Conservation (phyloP, 805 yeast species). For the Hyphopichia homilentoma region DNA sequence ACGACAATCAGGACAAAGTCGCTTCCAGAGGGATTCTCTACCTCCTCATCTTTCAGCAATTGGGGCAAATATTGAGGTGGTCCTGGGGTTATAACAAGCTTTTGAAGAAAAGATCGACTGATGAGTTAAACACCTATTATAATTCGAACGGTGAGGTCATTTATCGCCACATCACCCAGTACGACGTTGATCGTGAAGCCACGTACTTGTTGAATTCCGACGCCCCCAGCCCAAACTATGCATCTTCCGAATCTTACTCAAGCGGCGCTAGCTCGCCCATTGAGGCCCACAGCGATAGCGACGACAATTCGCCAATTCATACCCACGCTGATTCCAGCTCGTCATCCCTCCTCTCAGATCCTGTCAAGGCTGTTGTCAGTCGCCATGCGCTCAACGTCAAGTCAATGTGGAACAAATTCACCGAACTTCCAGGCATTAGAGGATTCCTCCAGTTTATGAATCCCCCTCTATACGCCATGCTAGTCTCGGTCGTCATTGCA, state of each 20-base stretch:
- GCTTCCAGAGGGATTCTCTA: constrained; percentile 78
- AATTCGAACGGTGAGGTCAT: constrained; percentile 6
- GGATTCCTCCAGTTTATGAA: constrained; percentile 52
- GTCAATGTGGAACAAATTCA: constrained; percentile 4
- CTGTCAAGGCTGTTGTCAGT: neutral
- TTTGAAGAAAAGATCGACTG: constrained; percentile 47
- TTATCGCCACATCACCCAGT: neutral
- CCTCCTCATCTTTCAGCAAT: constrained; percentile 71
- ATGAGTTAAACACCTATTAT: constrained; percentile 26
- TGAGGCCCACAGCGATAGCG: neutral
- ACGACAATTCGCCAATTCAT: neutral
- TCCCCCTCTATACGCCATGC: constrained; percentile 82
- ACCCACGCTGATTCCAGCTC: neutral
- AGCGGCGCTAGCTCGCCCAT: neutral
- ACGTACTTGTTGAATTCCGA: neutral
- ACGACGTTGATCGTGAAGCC: neutral
- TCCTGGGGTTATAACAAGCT: constrained; percentile 81
- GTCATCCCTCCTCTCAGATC: neutral
- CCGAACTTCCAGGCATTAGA: constrained; percentile 6
- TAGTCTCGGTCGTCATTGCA: constrained; percentile 64
- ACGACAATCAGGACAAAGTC: constrained; percentile 64
- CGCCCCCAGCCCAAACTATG: neutral
- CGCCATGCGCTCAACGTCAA: neutral
- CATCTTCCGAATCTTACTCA: neutral
- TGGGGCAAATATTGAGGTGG: constrained; percentile 82